Percentiles rank a stretch among this genome's conserved stretches.
These are phyloP conservation scores for Dryas integrifolia DNA, from an alignment of 331 rosid genomes.

Conservation along the genomic window DNA sequence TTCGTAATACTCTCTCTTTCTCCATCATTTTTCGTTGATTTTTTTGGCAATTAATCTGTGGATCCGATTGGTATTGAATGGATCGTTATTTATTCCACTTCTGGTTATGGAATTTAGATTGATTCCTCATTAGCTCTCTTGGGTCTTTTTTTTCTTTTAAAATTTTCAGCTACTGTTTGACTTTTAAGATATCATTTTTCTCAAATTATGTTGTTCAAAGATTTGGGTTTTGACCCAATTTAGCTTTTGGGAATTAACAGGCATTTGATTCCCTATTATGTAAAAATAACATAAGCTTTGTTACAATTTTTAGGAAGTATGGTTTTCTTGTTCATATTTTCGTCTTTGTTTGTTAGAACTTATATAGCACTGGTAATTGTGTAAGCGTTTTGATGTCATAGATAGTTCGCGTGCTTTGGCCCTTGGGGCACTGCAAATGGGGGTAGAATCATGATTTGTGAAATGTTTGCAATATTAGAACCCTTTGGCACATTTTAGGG, in stretches of 20 bases:
- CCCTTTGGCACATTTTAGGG: neutral
- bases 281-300: neutral
- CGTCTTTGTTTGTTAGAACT: neutral
- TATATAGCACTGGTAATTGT: no score
- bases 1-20: slow-evolving; percentile 40
- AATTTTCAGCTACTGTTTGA: neutral
- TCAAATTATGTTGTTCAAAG: neutral
- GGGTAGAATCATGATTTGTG: neutral
- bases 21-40: neutral
- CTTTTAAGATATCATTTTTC: neutral
- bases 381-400: no score
- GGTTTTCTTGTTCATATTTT: neutral
- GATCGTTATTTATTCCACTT: neutral
- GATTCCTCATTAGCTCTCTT: neutral
- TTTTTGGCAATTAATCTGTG: neutral
- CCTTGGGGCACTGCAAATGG: neutral
- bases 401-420: no score
- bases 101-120: neutral
- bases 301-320: no score
- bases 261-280: neutral
- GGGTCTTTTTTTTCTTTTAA: neutral
- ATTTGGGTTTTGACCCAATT: slow-evolving; percentile 1
- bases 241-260: neutral
- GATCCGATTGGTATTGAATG: slow-evolving; percentile 1
- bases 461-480: neutral